Percentiles rank a stretch among this genome's conserved stretches.
Evolutionary conservation across 2,329 filamentous ascomycete genomes (phyloP).

Genomic region (Aspergillus sp.): DNA sequence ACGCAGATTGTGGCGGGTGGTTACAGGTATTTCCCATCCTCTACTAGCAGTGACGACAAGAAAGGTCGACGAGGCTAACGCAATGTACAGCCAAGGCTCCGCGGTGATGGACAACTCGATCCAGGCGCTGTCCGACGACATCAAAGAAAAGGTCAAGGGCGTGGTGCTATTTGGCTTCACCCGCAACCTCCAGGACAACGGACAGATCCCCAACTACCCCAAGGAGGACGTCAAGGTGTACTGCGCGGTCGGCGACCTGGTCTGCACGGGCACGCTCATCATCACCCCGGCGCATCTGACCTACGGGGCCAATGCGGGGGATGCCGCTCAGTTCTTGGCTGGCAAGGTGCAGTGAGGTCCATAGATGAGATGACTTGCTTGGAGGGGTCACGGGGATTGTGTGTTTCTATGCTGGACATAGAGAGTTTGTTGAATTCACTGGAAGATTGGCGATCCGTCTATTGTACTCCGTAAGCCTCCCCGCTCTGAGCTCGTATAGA

Average conservation of each 20-base stretch:
- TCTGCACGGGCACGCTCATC: constrained; percentile 17
- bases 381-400: not conserved
- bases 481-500: no score
- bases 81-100: constrained; percentile 40
- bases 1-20: constrained; percentile 46
- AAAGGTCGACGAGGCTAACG: no score
- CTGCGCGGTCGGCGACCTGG: constrained; percentile 18
- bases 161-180: constrained; percentile 43
- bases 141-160: constrained; percentile 32
- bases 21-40: constrained; percentile 31
- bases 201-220: constrained; percentile 18
- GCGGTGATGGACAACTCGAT: constrained; percentile 46
- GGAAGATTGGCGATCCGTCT: no score
- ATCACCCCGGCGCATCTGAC: constrained; percentile 17
- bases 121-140: constrained; percentile 27
- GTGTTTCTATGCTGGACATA: no score
- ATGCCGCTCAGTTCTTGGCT: constrained; percentile 14
- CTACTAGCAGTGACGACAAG: no score
- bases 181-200: constrained; percentile 18
- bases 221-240: constrained; percentile 18
- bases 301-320: constrained; percentile 12
- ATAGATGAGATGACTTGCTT: not conserved
- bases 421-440: no score
- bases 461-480: no score
- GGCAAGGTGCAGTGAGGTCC: constrained; percentile 4